phyloP scores from a whole-genome alignment of 495 filamentous ascomycete species.

The Pyrenula aspistea region DNA sequence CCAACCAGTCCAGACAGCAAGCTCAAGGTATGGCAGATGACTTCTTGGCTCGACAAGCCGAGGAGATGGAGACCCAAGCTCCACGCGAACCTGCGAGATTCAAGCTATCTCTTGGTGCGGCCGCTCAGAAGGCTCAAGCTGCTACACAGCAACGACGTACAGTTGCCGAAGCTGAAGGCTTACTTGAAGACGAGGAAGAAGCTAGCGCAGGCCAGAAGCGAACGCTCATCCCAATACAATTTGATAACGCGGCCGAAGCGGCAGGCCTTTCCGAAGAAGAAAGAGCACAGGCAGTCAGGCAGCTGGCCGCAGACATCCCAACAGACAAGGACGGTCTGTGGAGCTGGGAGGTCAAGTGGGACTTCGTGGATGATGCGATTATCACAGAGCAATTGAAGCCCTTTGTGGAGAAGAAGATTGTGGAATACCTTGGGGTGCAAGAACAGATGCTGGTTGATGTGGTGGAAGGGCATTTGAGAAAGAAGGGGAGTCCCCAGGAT shows the following conservation, averaged over 20 bases:
- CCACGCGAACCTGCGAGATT: slow-evolving; percentile 72
- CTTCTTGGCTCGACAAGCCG: slow-evolving; percentile 80
- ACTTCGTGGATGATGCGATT: slow-evolving; percentile 76
- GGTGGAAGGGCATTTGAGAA: slow-evolving; percentile 76
- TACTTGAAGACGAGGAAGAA: slow-evolving; percentile 91
- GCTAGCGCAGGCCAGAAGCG: slow-evolving; percentile 57
- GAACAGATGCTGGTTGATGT: slow-evolving; percentile 92
- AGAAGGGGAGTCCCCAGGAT: slow-evolving; percentile 62
- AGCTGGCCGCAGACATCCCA: slow-evolving; percentile 83
- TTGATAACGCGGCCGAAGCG: slow-evolving; percentile 61
- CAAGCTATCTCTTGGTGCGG: slow-evolving; percentile 85
- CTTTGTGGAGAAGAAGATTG: slow-evolving; percentile 96
- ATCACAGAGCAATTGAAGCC: slow-evolving; percentile 81
- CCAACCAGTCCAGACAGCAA: slow-evolving; percentile 61
- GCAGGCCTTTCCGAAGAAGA: slow-evolving; percentile 73
- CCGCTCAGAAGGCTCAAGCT: slow-evolving; percentile 68
- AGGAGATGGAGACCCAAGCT: slow-evolving; percentile 60
- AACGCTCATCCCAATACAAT: slow-evolving; percentile 83
- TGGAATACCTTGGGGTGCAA: slow-evolving; percentile 91
- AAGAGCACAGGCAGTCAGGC: slow-evolving; percentile 60
- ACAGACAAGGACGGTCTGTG: slow-evolving; percentile 77
- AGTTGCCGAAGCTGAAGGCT: slow-evolving; percentile 82
- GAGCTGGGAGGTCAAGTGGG: slow-evolving; percentile 88
- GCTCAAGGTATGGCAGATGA: slow-evolving; percentile 81
- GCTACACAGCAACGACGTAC: slow-evolving; percentile 65